Evolutionary conservation across 768 basidiomycete species (phyloP).

Genomic region (Hypsizygus marmoreus): DNA sequence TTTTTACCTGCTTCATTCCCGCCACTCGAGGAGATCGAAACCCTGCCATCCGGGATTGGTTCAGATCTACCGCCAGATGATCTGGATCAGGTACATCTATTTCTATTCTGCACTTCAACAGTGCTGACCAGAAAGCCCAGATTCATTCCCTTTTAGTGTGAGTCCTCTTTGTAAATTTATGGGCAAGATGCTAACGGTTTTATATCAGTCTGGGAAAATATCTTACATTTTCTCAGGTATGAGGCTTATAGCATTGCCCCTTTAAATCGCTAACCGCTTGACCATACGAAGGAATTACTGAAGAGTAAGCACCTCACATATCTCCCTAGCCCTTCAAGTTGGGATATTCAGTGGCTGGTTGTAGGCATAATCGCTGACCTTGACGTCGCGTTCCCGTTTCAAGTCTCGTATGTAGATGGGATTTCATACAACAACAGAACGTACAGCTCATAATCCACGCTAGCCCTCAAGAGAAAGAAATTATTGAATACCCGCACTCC

Average conservation of each 20-base stretch:
- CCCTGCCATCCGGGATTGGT: conserved; percentile 16
- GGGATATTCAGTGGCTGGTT: too few relatives aligned
- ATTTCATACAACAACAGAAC: not conserved
- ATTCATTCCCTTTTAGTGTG: conserved; percentile 64
- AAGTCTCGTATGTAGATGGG: conserved; percentile 38
- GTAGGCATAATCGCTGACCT: conserved; percentile 53
- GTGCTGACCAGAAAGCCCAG: conserved; percentile 28
- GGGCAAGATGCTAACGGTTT: conserved; percentile 5
- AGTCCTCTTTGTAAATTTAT: conserved; percentile 17
- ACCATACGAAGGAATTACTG: conserved; percentile 27
- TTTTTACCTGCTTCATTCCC: conserved; percentile 57
- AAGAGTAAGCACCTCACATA: conserved; percentile 31
- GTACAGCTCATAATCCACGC: too few relatives aligned
- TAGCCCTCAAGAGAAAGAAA: conserved; percentile 51
- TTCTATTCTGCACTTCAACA: not conserved
- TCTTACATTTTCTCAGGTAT: conserved; percentile 41
- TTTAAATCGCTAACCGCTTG: not conserved
- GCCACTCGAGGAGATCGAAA: conserved; percentile 29
- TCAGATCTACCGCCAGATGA: conserved; percentile 45
- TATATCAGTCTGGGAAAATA: conserved; percentile 46
- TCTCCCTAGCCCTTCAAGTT: too few relatives aligned
- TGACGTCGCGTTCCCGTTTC: conserved; percentile 46
- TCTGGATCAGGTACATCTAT: conserved; percentile 42
- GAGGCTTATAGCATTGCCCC: too few relatives aligned
- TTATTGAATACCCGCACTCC: conserved; percentile 59